Conservation (phyloP, 495 filamentous ascomycete species). For the Penicillium egyptiacum region DNA sequence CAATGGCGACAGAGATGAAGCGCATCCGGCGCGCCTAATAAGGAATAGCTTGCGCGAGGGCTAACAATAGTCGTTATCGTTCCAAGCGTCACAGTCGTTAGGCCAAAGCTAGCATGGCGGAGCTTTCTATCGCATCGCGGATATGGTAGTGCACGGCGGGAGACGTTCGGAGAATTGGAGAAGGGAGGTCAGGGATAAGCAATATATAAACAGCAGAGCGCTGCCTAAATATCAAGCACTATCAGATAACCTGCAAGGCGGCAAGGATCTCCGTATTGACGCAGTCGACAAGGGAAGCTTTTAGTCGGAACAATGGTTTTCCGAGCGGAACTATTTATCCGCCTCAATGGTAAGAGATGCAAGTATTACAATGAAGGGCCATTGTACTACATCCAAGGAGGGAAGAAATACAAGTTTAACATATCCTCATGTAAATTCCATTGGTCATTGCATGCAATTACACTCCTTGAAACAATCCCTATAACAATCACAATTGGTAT, state of each 20-base stretch:
- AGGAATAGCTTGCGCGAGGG: neutral
- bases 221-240: neutral
- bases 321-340: neutral
- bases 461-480: constrained; percentile 1
- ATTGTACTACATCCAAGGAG: neutral
- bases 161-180: neutral
- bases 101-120: constrained; percentile 8
- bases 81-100: constrained; percentile 3
- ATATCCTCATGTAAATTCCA: neutral
- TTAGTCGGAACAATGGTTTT: neutral
- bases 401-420: neutral
- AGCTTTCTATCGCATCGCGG: constrained; percentile 8
- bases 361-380: neutral
- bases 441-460: neutral
- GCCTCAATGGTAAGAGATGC: neutral
- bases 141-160: neutral
- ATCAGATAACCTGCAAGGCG: neutral
- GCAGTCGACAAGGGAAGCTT: constrained; percentile 2
- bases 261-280: neutral
- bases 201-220: neutral
- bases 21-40: constrained; percentile 6
- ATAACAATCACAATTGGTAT: constrained; percentile 12
- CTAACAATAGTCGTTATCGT: constrained; percentile 6
- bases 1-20: neutral
- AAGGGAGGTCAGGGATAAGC: neutral